Percentiles rank a stretch among this genome's conserved stretches.
These are phyloP conservation scores for Sclerotinia nivalis DNA, from an alignment of 2,329 filamentous ascomycete species.

Conservation along the genomic window DNA sequence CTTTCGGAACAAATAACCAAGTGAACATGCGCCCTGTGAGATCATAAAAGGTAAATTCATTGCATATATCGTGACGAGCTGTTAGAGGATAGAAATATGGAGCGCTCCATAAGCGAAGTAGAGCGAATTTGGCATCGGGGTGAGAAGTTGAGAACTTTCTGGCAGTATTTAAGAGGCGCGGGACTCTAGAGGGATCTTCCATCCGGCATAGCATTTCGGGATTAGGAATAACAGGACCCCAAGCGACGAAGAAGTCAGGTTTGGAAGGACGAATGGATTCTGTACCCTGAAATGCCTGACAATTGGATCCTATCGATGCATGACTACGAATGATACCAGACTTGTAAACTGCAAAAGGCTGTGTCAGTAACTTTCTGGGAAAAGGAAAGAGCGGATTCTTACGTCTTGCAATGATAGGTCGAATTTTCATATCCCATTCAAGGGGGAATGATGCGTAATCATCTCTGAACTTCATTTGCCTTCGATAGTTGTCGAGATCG, in stretches of 20 bases:
- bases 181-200: slow-evolving; percentile 42
- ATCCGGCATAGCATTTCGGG: slow-evolving; percentile 37
- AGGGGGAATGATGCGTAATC: slow-evolving; percentile 40
- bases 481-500: slow-evolving; percentile 32
- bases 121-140: slow-evolving; percentile 44
- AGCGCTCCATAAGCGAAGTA: slow-evolving; percentile 50
- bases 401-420: slow-evolving; percentile 47
- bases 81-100: slow-evolving; percentile 53
- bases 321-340: slow-evolving; percentile 47
- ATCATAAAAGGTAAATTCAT: slow-evolving; percentile 46
- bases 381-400: slow-evolving; percentile 16
- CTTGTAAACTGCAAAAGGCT: slow-evolving; percentile 45
- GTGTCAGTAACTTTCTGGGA: neutral
- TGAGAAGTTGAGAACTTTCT: slow-evolving; percentile 37
- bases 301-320: slow-evolving; percentile 36
- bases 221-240: slow-evolving; percentile 35
- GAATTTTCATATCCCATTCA: slow-evolving; percentile 46
- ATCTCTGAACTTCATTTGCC: slow-evolving; percentile 32
- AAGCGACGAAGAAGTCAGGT: slow-evolving; percentile 50
- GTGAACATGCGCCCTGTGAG: slow-evolving; percentile 47
- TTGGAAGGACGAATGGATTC: slow-evolving; percentile 43
- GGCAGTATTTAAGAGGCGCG: slow-evolving; percentile 42
- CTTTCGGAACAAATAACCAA: slow-evolving; percentile 52
- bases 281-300: slow-evolving; percentile 44
- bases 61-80: slow-evolving; percentile 44